Percentiles rank a stretch among this genome's conserved stretches.
phyloP scores from a whole-genome alignment of 257 asterid species.

The Solanum clarkiae region DNA sequence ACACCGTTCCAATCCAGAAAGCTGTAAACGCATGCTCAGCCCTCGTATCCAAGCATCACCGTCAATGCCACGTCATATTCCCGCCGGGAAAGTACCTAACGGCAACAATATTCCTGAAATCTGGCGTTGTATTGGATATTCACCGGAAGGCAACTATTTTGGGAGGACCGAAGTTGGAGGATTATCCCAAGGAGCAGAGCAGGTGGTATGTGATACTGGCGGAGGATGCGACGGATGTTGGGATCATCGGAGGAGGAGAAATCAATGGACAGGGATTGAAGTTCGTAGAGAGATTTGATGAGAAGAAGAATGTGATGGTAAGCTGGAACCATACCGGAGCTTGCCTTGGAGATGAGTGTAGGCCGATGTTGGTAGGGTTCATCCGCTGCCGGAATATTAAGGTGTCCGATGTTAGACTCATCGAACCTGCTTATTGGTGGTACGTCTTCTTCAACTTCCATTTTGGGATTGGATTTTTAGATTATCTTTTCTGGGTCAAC shows the following conservation, averaged over 20 bases:
- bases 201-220: conserved; percentile 86
- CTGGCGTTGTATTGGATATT: conserved; percentile 52
- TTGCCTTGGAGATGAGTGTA: conserved; percentile 83
- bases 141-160: conserved; percentile 39
- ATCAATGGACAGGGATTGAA: conserved; percentile 84
- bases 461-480: neutral
- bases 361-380: conserved; percentile 86
- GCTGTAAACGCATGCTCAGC: conserved; percentile 62
- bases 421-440: conserved; percentile 90
- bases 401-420: conserved; percentile 41
- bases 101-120: conserved; percentile 51
- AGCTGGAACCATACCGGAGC: conserved; percentile 79
- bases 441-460: neutral
- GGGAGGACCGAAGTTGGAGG: conserved; percentile 57
- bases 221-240: conserved; percentile 56
- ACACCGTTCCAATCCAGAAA: conserved; percentile 62
- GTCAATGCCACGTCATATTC: conserved; percentile 56
- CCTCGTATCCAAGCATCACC: conserved; percentile 1
- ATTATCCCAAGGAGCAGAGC: conserved; percentile 52
- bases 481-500: neutral
- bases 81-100: conserved; percentile 79
- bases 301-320: conserved; percentile 94
- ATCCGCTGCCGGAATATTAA: conserved; percentile 46
- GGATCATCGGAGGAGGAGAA: conserved; percentile 94
- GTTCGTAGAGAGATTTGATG: conserved; percentile 59